phyloP scores from a whole-genome alignment of 2,329 filamentous ascomycete genomes.

The Aspergillus pseudonomiae region DNA sequence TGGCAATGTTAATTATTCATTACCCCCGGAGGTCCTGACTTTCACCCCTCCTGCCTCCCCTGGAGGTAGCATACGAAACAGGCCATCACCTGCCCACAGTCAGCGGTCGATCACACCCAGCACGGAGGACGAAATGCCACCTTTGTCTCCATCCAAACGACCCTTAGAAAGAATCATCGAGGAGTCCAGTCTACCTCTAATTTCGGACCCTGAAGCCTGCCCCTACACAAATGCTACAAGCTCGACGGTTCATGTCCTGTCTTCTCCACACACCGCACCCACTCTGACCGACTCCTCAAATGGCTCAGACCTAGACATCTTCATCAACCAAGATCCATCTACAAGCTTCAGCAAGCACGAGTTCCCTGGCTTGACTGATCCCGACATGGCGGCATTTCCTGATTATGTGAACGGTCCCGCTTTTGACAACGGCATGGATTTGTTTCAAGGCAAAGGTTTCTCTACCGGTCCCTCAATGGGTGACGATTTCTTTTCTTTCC shows the following conservation, averaged over 20 bases:
- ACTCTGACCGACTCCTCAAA: slow-evolving; percentile 38
- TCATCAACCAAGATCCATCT: slow-evolving; percentile 40
- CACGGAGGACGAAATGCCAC: slow-evolving; percentile 41
- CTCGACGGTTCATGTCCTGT: slow-evolving; percentile 36
- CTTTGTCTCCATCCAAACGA: slow-evolving; percentile 37
- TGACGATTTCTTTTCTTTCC: slow-evolving; percentile 41
- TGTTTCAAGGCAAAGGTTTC: slow-evolving; percentile 38
- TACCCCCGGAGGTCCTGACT: slow-evolving; percentile 46
- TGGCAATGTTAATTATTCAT: slow-evolving; percentile 33
- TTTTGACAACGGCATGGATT: slow-evolving; percentile 37
- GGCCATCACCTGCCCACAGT: slow-evolving; percentile 38
- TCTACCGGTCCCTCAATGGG: slow-evolving; percentile 28
- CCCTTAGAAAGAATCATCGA: slow-evolving; percentile 34
- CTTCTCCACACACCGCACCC: slow-evolving; percentile 41
- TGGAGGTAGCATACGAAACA: slow-evolving; percentile 42
- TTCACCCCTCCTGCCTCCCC: slow-evolving; percentile 53
- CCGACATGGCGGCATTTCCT: slow-evolving; percentile 36
- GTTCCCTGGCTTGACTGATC: slow-evolving; percentile 32
- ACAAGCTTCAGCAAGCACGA: slow-evolving; percentile 33
- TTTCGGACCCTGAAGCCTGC: slow-evolving; percentile 31
- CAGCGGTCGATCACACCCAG: slow-evolving; percentile 43
- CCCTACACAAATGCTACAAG: slow-evolving; percentile 34
- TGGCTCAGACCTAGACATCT: slow-evolving; percentile 44
- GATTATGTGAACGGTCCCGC: slow-evolving; percentile 37
- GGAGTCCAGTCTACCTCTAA: slow-evolving; percentile 32